A percentile compares a stretch with the other conserved stretches of the same genome.
phyloP scores from a whole-genome alignment of 768 basidiomycete genomes.

The Suillus brevipes region DNA sequence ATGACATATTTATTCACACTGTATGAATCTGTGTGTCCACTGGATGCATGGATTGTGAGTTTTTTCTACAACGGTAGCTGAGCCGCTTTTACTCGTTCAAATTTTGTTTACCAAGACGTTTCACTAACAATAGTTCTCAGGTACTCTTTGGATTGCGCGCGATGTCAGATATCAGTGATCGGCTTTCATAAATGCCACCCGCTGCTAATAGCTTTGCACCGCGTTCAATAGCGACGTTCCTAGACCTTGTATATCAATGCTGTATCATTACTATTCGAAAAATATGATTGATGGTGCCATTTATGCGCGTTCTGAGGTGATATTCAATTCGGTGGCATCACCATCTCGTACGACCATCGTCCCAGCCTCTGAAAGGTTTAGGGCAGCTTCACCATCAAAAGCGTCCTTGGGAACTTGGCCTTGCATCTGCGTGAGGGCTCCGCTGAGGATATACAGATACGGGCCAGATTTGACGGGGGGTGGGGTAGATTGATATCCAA shows the following conservation, averaged over 20 bases:
- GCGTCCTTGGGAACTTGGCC: conserved; percentile 85
- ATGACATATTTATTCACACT: conserved; percentile 76
- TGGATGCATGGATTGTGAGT: conserved; percentile 49
- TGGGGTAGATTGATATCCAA: conserved; percentile 74
- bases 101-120: not conserved
- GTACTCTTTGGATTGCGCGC: not conserved
- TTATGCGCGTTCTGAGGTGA: not conserved
- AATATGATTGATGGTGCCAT: not conserved
- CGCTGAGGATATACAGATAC: conserved; percentile 77
- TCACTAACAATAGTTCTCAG: conserved; percentile 12
- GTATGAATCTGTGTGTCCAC: conserved; percentile 56
- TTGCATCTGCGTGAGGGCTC: conserved; percentile 85
- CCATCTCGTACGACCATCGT: too few species aligned
- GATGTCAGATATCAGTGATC: not conserved
- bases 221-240: not conserved
- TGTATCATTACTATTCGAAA: conserved; percentile 8
- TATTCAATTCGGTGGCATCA: too few species aligned
- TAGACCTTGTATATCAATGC: not conserved
- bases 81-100: conserved; percentile 34
- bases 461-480: conserved; percentile 77
- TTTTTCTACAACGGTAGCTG: conserved; percentile 87
- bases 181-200: not conserved
- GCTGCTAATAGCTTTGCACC: not conserved
- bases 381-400: conserved; percentile 54
- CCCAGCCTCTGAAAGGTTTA: not conserved